Evolutionary conservation across 2,329 filamentous ascomycete species (phyloP).

Genomic region (Clonostachys byssicola): DNA sequence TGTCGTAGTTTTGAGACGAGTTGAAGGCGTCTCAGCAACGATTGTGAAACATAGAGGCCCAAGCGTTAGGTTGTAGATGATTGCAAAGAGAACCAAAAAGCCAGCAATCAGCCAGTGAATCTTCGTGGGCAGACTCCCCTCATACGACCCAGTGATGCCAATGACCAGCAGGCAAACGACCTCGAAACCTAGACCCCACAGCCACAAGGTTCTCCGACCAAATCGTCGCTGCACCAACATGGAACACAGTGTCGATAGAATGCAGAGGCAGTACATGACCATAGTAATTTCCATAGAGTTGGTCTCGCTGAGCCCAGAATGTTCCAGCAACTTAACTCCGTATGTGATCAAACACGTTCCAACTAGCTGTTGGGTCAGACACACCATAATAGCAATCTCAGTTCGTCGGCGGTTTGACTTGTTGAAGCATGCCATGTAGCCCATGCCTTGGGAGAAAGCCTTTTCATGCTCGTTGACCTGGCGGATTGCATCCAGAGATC

Average conservation of each 20-base stretch:
- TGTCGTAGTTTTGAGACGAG: slow-evolving; percentile 12
- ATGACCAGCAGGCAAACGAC: slow-evolving; percentile 25
- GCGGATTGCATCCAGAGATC: slow-evolving; percentile 27
- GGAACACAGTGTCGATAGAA: slow-evolving; percentile 34
- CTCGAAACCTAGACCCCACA: slow-evolving; percentile 28
- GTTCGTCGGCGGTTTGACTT: slow-evolving; percentile 25
- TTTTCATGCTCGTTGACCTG: slow-evolving; percentile 28
- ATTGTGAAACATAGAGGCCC: slow-evolving; percentile 29
- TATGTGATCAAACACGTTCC: slow-evolving; percentile 49
- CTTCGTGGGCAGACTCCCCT: slow-evolving; percentile 7
- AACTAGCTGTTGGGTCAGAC: slow-evolving; percentile 48
- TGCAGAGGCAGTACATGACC: slow-evolving; percentile 30
- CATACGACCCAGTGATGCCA: slow-evolving; percentile 20
- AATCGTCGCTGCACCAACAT: slow-evolving; percentile 33
- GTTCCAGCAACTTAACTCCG: slow-evolving; percentile 45
- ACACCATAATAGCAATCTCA: slow-evolving; percentile 39
- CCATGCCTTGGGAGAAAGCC: slow-evolving; percentile 9
- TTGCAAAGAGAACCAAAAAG: slow-evolving; percentile 29
- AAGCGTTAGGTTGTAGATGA: slow-evolving; percentile 36
- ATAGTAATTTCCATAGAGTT: slow-evolving; percentile 41
- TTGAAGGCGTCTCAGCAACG: slow-evolving; percentile 32
- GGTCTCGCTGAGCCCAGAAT: slow-evolving; percentile 35
- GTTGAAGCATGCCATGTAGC: slow-evolving; percentile 25
- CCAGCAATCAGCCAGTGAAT: slow-evolving; percentile 25
- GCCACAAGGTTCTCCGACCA: slow-evolving; percentile 36